phyloP scores from a whole-genome alignment of 345 rosid genomes.

The Pistacia integerrima region DNA sequence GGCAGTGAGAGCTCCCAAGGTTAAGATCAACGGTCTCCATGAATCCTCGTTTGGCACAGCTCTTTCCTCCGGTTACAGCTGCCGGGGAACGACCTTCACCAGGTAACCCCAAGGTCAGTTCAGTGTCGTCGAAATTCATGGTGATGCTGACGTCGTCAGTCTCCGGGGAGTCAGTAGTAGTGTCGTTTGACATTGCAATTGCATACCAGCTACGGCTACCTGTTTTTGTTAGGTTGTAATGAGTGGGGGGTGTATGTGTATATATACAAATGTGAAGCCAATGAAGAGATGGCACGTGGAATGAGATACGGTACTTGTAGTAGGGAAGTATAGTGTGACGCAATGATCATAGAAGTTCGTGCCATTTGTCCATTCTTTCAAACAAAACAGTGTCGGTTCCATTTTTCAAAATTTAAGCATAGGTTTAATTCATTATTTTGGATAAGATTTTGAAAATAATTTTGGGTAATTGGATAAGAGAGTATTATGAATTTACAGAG shows the following conservation, averaged over 20 bases:
- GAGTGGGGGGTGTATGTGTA: not conserved
- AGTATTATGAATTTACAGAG: too few relatives aligned
- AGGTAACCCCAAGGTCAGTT: constrained; percentile 31
- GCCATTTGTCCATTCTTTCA: constrained; percentile 26
- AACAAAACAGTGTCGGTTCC: not conserved
- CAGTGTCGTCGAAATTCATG: constrained; percentile 24
- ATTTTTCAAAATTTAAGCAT: too few relatives aligned
- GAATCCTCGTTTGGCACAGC: constrained; percentile 15
- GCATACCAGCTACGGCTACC: not conserved
- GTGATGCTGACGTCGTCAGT: constrained; percentile 20
- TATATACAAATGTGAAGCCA: not conserved
- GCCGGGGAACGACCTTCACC: constrained; percentile 6
- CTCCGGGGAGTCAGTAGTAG: not conserved
- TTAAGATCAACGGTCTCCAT: constrained; percentile 16
- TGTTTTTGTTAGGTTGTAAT: not conserved
- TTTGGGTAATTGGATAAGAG: too few relatives aligned
- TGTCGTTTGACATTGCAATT: constrained; percentile 7
- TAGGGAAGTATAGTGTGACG: not conserved
- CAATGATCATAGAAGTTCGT: constrained; percentile 12
- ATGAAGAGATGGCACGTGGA: constrained; percentile 11
- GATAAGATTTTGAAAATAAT: too few relatives aligned
- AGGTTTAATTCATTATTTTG: too few relatives aligned
- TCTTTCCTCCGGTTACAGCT: not conserved
- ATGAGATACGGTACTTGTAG: not conserved
- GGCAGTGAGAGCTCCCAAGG: not conserved